phyloP scores from a whole-genome alignment of 306 rosid genomes.

The Quercus berberidifolia region DNA sequence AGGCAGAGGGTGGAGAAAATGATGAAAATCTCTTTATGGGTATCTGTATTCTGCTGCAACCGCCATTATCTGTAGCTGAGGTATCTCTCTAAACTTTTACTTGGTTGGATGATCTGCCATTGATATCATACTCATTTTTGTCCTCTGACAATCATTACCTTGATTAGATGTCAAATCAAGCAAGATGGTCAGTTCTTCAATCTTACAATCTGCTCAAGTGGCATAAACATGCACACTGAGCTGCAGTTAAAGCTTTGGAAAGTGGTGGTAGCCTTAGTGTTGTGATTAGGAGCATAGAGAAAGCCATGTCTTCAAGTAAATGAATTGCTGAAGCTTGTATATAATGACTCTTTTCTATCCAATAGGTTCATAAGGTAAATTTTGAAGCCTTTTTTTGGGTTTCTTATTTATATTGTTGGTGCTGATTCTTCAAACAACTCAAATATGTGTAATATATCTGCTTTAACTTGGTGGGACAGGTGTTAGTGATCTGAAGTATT shows the following conservation, averaged over 20 bases:
- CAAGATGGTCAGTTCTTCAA: slow-evolving; percentile 94
- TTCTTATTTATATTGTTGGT: not conserved
- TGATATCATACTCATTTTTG: not conserved
- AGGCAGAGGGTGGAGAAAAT: too few relatives aligned
- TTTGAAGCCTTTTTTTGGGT: not conserved
- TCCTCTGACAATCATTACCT: slow-evolving; percentile 10
- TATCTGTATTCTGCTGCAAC: too few relatives aligned
- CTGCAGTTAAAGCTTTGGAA: slow-evolving; percentile 84
- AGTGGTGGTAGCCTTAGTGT: slow-evolving; percentile 60
- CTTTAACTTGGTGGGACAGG: not conserved
- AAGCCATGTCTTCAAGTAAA: slow-evolving; percentile 42
- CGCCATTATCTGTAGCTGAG: slow-evolving; percentile 29
- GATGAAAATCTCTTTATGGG: too few relatives aligned
- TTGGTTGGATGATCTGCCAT: slow-evolving; percentile 8
- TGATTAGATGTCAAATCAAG: slow-evolving; percentile 87
- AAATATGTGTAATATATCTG: not conserved
- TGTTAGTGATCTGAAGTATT: not conserved
- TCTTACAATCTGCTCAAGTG: slow-evolving; percentile 92
- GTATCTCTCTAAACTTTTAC: slow-evolving; percentile 35
- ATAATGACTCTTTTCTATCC: not conserved
- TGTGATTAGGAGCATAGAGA: slow-evolving; percentile 82
- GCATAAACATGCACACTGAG: slow-evolving; percentile 75
- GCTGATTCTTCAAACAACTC: not conserved
- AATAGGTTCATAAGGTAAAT: not conserved
- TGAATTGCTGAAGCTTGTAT: slow-evolving; percentile 29